phyloP scores from a whole-genome alignment of 768 basidiomycete species.

The Leccinum olivaceopallidum region DNA sequence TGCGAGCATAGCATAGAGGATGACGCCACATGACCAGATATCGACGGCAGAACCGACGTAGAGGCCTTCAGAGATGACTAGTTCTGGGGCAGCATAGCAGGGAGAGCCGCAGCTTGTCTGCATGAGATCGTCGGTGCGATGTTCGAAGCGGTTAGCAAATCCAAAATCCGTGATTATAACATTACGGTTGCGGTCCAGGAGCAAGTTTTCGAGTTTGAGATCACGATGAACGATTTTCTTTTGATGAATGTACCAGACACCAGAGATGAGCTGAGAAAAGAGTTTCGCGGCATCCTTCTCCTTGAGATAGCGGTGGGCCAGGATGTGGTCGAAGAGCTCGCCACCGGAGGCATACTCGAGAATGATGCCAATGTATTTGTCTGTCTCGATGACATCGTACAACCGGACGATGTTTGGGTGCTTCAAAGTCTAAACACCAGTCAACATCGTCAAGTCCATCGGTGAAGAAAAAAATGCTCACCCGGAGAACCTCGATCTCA shows the following conservation, averaged over 20 bases:
- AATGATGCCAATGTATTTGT: slow-evolving; percentile 99
- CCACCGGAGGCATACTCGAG: slow-evolving; percentile 98
- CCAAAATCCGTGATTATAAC: slow-evolving; percentile 99
- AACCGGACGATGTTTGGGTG: slow-evolving; percentile 98
- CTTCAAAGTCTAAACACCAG: slow-evolving; percentile 70
- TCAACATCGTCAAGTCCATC: slow-evolving; percentile 6
- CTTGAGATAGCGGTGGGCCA: slow-evolving; percentile 94
- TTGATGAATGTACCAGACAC: slow-evolving; percentile 98
- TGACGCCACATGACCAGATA: slow-evolving; percentile 96
- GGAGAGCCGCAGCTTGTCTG: slow-evolving; percentile 97
- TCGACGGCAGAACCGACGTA: slow-evolving; percentile 98
- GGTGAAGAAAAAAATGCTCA: slow-evolving; percentile 38
- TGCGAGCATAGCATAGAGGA: slow-evolving; percentile 95
- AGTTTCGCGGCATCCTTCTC: slow-evolving; percentile 94
- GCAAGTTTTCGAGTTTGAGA: slow-evolving; percentile 96
- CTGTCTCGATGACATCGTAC: slow-evolving; percentile 98
- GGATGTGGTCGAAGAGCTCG: slow-evolving; percentile 98
- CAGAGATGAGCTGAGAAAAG: slow-evolving; percentile 97
- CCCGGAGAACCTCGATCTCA: slow-evolving; percentile 96
- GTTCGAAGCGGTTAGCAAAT: slow-evolving; percentile 97
- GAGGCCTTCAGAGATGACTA: slow-evolving; percentile 95
- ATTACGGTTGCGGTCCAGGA: slow-evolving; percentile 95
- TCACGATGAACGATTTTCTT: slow-evolving; percentile 99
- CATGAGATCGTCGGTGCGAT: slow-evolving; percentile 93
- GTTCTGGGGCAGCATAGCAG: slow-evolving; percentile 97